Conservation (phyloP, 352 stramenopile species). For the Chrysophaeum taylorii region DNA sequence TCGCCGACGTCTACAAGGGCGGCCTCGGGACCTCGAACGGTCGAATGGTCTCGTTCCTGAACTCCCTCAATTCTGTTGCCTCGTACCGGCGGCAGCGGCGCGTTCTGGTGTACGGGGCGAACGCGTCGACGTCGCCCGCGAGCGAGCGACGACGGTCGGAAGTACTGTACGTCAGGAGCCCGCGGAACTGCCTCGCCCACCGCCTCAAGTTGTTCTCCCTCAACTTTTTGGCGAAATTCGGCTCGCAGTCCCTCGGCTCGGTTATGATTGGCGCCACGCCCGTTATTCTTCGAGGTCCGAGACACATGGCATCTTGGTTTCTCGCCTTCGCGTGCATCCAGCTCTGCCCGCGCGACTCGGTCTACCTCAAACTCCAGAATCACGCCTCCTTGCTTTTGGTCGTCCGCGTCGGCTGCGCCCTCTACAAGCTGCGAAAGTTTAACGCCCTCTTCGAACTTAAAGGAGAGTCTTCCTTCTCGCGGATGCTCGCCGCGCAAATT, state of each 20-base stretch:
- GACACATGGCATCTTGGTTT: slow-evolving; percentile 21
- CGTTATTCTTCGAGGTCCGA: slow-evolving; percentile 20
- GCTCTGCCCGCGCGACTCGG: slow-evolving; percentile 15
- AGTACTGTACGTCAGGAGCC: not conserved
- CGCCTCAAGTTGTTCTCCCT: not conserved
- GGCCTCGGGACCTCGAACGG: slow-evolving; percentile 21
- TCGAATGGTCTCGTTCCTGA: slow-evolving; percentile 19
- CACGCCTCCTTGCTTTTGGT: not conserved
- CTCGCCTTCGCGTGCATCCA: slow-evolving; percentile 17
- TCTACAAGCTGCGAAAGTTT: slow-evolving; percentile 26
- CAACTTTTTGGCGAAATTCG: slow-evolving; percentile 17
- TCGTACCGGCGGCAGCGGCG: slow-evolving; percentile 9
- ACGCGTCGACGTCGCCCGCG: not conserved
- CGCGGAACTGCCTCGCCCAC: not conserved
- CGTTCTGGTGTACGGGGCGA: not conserved
- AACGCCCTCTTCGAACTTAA: slow-evolving; percentile 9
- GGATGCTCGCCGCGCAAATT: slow-evolving; percentile 3
- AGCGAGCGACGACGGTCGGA: not conserved
- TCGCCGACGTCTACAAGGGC: not conserved
- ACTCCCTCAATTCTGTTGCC: slow-evolving; percentile 18
- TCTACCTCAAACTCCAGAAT: slow-evolving; percentile 1
- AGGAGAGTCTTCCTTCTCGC: not conserved
- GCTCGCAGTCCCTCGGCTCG: slow-evolving; percentile 11
- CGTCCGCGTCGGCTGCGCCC: slow-evolving; percentile 1
- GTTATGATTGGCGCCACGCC: slow-evolving; percentile 14